These are phyloP conservation scores for Arachis monticola DNA, from an alignment of 331 rosid genomes.

Conservation along the genomic window DNA sequence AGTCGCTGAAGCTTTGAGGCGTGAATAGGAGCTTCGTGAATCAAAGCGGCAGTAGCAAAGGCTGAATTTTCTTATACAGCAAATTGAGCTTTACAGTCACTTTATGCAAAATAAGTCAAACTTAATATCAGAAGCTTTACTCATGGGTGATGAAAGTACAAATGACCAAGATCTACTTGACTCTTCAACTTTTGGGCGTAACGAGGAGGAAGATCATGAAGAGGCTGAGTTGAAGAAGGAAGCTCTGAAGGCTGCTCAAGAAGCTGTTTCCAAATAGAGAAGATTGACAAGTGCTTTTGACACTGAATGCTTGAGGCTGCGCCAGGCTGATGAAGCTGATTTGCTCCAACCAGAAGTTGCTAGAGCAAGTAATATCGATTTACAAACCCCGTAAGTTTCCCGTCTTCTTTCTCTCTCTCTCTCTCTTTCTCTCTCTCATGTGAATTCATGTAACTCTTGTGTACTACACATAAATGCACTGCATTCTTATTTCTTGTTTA, in stretches of 20 bases:
- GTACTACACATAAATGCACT: slow-evolving; percentile 1
- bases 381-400: slow-evolving; percentile 83
- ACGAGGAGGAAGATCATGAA: slow-evolving; percentile 83
- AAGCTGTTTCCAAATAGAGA: no score
- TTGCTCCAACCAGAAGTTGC: slow-evolving; percentile 58
- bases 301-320: no score
- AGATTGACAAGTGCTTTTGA: no score
- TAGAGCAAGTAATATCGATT: slow-evolving; percentile 93
- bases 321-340: slow-evolving; percentile 31
- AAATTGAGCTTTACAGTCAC: slow-evolving; percentile 88
- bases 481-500: background rate
- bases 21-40: slow-evolving; percentile 95
- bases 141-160: slow-evolving; percentile 55
- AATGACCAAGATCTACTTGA: slow-evolving; percentile 54
- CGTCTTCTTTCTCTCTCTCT: slow-evolving; percentile 36
- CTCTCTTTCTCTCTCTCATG: background rate
- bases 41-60: slow-evolving; percentile 99
- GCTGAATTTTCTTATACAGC: slow-evolving; percentile 97
- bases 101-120: slow-evolving; percentile 47
- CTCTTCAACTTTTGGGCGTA: slow-evolving; percentile 53
- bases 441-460: background rate
- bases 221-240: slow-evolving; percentile 46
- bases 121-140: slow-evolving; percentile 65
- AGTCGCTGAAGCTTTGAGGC: slow-evolving; percentile 32
- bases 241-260: no score